phyloP scores from a whole-genome alignment of 2,329 filamentous ascomycete species.

The Lasiodiplodia theobromae region DNA sequence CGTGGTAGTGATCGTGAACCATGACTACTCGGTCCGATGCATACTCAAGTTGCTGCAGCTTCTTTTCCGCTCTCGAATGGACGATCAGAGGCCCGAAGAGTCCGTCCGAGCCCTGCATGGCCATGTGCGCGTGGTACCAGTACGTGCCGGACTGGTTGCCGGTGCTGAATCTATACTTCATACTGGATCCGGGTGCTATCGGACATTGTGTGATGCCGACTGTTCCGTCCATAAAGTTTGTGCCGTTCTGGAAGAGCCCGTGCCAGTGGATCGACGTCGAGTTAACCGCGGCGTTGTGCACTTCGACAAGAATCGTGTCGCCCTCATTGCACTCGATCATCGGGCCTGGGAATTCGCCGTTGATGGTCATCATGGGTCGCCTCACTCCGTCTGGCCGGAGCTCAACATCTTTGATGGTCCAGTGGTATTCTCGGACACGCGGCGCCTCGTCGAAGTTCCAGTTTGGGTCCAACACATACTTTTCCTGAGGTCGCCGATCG shows the following conservation, averaged over 20 bases:
- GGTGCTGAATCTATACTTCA: constrained; percentile 73
- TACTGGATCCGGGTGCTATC: constrained; percentile 67
- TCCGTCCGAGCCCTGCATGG: constrained; percentile 74
- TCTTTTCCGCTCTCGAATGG: constrained; percentile 58
- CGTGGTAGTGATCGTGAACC: constrained; percentile 73
- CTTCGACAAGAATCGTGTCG: constrained; percentile 71
- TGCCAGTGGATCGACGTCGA: constrained; percentile 73
- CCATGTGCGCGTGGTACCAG: constrained; percentile 78
- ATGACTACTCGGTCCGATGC: constrained; percentile 67
- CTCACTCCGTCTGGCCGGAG: constrained; percentile 66
- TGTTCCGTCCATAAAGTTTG: constrained; percentile 75
- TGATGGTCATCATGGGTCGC: constrained; percentile 51
- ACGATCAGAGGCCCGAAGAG: constrained; percentile 70
- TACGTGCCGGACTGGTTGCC: constrained; percentile 67
- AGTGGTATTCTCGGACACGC: constrained; percentile 64
- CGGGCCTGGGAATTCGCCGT: constrained; percentile 49
- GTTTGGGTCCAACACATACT: constrained; percentile 60
- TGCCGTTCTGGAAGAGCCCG: constrained; percentile 74
- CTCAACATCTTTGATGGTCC: constrained; percentile 65
- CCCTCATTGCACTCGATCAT: constrained; percentile 60
- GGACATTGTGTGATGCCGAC: constrained; percentile 70
- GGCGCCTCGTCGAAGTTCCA: constrained; percentile 64
- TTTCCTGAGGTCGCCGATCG: not conserved
- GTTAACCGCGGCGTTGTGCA: constrained; percentile 68
- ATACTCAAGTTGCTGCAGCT: constrained; percentile 50